Evolutionary conservation across 2,329 filamentous ascomycete genomes (phyloP).

Genomic region (Penicillium sclerotiorum): DNA sequence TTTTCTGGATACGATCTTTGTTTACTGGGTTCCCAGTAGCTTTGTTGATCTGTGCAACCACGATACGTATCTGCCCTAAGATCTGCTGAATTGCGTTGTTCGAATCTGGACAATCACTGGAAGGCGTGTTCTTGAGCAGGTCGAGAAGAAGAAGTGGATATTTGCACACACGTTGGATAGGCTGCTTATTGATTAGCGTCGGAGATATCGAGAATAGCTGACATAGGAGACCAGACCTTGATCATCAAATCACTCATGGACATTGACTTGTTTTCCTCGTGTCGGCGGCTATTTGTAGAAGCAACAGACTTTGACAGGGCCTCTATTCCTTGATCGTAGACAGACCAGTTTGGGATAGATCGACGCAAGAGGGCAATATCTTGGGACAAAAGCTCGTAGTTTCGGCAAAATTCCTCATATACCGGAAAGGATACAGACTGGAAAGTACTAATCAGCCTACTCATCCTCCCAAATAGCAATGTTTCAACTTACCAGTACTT

Average conservation of each 20-base stretch:
- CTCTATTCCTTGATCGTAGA: constrained; percentile 84
- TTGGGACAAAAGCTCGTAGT: constrained; percentile 82
- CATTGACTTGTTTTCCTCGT: constrained; percentile 71
- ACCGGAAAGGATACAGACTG: constrained; percentile 80
- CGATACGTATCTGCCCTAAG: constrained; percentile 70
- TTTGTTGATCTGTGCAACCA: constrained; percentile 77
- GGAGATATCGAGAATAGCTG: background rate
- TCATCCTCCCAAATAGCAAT: constrained; percentile 5
- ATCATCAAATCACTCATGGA: constrained; percentile 85
- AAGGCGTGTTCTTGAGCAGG: constrained; percentile 78
- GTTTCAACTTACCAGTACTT: constrained; percentile 48
- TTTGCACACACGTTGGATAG: constrained; percentile 87
- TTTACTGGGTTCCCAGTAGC: constrained; percentile 76
- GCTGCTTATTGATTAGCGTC: constrained; percentile 55
- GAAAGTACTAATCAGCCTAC: constrained; percentile 46
- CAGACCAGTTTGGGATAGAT: constrained; percentile 71
- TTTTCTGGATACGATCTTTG: constrained; percentile 73
- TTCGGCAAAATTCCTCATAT: constrained; percentile 90
- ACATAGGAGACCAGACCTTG: constrained; percentile 62
- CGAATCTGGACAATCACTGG: constrained; percentile 79
- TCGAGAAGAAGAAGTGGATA: constrained; percentile 88
- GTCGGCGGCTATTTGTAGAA: constrained; percentile 66
- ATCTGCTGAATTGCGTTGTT: constrained; percentile 78
- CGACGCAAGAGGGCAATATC: constrained; percentile 72
- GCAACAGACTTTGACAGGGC: constrained; percentile 74